Evolutionary conservation across 2,329 filamentous ascomycete species (phyloP).

Genomic region (Sporothrix brunneoviolacea): DNA sequence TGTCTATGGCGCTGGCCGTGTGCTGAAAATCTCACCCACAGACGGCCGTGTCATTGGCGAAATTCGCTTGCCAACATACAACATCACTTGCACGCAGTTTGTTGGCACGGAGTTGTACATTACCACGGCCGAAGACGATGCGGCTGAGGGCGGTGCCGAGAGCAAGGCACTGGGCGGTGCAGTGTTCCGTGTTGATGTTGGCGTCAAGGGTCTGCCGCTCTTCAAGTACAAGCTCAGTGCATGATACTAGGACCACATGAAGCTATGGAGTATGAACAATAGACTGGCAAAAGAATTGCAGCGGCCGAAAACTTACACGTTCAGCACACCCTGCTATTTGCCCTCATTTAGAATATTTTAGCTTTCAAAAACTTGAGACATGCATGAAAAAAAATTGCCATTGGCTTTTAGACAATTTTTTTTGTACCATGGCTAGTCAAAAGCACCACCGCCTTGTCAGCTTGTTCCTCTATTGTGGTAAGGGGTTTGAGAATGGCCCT

Average conservation of each 20-base stretch:
- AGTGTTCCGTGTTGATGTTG: constrained; percentile 72
- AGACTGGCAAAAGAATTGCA: no score
- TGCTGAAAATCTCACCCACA: constrained; percentile 62
- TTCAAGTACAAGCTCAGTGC: constrained; percentile 54
- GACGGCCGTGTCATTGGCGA: constrained; percentile 66
- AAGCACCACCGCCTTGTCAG: no score
- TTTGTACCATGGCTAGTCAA: no score
- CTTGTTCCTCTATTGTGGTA: no score
- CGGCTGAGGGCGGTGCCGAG: constrained; percentile 55
- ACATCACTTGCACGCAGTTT: constrained; percentile 77
- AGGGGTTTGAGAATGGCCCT: no score
- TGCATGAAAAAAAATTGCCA: neutral
- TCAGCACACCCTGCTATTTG: no score
- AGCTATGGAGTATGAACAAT: neutral
- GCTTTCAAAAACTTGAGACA: neutral
- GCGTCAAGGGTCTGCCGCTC: constrained; percentile 56
- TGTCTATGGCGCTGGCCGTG: constrained; percentile 69
- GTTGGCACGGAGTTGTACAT: constrained; percentile 69
- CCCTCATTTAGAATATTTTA: no score
- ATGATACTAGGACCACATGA: neutral
- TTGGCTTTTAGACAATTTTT: no score
- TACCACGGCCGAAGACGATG: constrained; percentile 65
- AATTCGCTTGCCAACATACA: constrained; percentile 67
- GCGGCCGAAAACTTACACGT: no score
- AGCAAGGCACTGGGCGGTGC: constrained; percentile 61